A percentile compares a stretch with the other conserved stretches of the same genome.
These are phyloP conservation scores for Acephala macrosclerotiorum DNA, from an alignment of 2,329 filamentous ascomycete genomes.

Conservation along the genomic window DNA sequence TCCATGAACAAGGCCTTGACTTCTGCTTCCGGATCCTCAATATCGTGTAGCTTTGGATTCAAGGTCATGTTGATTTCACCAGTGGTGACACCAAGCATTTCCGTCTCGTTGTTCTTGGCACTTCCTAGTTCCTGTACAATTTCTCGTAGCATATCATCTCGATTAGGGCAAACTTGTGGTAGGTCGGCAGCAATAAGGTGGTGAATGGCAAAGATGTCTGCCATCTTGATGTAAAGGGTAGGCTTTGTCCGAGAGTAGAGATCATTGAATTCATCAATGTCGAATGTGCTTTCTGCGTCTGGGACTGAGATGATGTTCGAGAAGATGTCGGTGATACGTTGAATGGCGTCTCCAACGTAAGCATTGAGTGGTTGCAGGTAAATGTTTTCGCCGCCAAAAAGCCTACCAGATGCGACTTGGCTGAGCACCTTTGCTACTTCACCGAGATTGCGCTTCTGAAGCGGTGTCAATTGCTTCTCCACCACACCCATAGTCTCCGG, in stretches of 20 bases:
- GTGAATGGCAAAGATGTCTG: conserved; percentile 96
- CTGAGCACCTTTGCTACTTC: conserved; percentile 92
- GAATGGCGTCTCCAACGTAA: conserved; percentile 86
- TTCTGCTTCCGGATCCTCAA: conserved; percentile 92
- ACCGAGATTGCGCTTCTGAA: conserved; percentile 90
- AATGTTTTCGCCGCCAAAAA: conserved; percentile 93
- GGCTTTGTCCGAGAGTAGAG: conserved; percentile 96
- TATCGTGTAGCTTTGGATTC: conserved; percentile 86
- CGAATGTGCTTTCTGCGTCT: conserved; percentile 89
- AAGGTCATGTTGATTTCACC: conserved; percentile 87
- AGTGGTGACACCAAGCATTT: conserved; percentile 85
- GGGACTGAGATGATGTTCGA: conserved; percentile 81
- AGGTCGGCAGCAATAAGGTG: conserved; percentile 84
- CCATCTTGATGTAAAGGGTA: conserved; percentile 99
- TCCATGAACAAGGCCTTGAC: conserved; percentile 96
- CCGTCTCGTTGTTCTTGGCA: conserved; percentile 94
- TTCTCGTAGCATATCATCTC: conserved; percentile 89
- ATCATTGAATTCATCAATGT: conserved; percentile 99
- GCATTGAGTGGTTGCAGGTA: conserved; percentile 95
- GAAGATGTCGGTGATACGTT: conserved; percentile 79
- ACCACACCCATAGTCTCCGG: conserved; percentile 94
- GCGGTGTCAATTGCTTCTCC: conserved; percentile 85
- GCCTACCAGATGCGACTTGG: conserved; percentile 85
- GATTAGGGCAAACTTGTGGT: conserved; percentile 75
- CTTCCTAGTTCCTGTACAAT: conserved; percentile 93